phyloP scores from a whole-genome alignment of 257 asterid genomes.

The Forsythia suspensa region DNA sequence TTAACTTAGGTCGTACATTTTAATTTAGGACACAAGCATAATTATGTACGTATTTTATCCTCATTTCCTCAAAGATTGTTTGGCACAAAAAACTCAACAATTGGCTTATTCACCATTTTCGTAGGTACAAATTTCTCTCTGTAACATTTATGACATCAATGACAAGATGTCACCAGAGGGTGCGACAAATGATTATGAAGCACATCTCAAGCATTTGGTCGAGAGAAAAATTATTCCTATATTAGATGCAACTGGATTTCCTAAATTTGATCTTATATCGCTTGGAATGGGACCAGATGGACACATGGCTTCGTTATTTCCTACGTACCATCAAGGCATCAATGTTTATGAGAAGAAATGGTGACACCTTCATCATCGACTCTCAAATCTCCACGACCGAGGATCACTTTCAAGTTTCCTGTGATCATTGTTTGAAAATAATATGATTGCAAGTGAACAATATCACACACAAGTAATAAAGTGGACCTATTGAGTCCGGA shows the following conservation, averaged over 20 bases:
- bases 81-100: too few relatives aligned
- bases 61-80: too few relatives aligned
- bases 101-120: background rate
- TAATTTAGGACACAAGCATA: too few relatives aligned
- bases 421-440: too few relatives aligned
- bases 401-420: constrained; percentile 71
- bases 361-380: constrained; percentile 66
- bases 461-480: too few relatives aligned
- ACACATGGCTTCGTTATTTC: constrained; percentile 67
- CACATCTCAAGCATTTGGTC: constrained; percentile 24
- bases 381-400: constrained; percentile 71
- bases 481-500: too few relatives aligned
- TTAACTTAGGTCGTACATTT: too few relatives aligned
- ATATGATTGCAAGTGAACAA: too few relatives aligned
- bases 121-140: constrained; percentile 32
- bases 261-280: constrained; percentile 68
- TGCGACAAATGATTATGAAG: constrained; percentile 39
- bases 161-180: constrained; percentile 31
- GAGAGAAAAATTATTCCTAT: constrained; percentile 21
- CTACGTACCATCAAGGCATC: constrained; percentile 34
- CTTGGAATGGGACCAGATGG: constrained; percentile 82
- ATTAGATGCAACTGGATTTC: constrained; percentile 28
- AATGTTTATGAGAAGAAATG: constrained; percentile 39
- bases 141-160: constrained; percentile 31
- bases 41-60: too few relatives aligned